Evolutionary conservation across 1,139 yeast genomes (phyloP).

Genomic region (Geotrichum klebahnii): DNA sequence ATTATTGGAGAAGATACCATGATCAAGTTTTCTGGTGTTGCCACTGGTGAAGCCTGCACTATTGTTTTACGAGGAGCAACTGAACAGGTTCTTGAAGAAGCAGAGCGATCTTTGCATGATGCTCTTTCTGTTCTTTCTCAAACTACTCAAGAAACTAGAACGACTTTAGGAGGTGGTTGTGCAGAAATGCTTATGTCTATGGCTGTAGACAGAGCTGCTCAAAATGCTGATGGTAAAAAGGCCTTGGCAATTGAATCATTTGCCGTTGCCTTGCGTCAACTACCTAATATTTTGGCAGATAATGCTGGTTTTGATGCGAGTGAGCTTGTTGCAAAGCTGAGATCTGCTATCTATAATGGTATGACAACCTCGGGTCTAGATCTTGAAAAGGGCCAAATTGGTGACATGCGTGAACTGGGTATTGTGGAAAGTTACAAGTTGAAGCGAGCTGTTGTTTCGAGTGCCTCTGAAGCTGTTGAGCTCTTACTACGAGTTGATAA

Average conservation of each 20-base stretch:
- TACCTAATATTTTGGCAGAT: constrained; percentile 93
- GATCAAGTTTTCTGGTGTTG: constrained; percentile 89
- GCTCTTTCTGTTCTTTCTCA: constrained; percentile 93
- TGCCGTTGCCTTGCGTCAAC: constrained; percentile 88
- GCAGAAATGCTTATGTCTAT: constrained; percentile 97
- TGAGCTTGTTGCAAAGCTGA: constrained; percentile 82
- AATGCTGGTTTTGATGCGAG: constrained; percentile 96
- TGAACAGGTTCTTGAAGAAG: constrained; percentile 91
- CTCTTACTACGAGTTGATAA: constrained; percentile 91
- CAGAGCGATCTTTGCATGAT: constrained; percentile 95
- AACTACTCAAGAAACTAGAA: constrained; percentile 90
- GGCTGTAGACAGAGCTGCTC: constrained; percentile 94
- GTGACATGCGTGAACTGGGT: constrained; percentile 92
- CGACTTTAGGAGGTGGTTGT: constrained; percentile 97
- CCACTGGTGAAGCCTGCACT: constrained; percentile 95
- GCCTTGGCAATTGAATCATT: constrained; percentile 92
- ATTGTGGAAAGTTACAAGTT: constrained; percentile 88
- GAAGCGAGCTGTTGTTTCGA: constrained; percentile 90
- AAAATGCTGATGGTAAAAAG: constrained; percentile 88
- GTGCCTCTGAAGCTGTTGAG: constrained; percentile 97
- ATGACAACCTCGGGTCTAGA: constrained; percentile 89
- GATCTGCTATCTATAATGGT: constrained; percentile 91
- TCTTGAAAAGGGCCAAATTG: constrained; percentile 73
- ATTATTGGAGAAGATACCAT: constrained; percentile 85
- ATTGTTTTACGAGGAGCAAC: constrained; percentile 96